phyloP scores from a whole-genome alignment of 2,329 filamentous ascomycete species.

The Nectriaceae sp. region DNA sequence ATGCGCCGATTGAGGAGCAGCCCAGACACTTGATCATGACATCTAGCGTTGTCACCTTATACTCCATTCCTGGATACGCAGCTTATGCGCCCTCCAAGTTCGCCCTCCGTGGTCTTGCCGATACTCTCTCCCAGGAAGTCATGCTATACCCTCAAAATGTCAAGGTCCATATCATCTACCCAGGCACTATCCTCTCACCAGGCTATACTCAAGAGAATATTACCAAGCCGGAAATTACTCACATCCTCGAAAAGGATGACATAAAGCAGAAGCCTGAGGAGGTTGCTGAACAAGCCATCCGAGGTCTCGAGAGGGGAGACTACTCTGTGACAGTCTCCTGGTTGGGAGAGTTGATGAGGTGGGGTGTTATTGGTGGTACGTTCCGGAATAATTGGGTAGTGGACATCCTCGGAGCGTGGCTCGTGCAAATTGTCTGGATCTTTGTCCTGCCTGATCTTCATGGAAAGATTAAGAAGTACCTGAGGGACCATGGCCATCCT shows the following conservation, averaged over 20 bases:
- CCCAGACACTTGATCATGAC: constrained; percentile 87
- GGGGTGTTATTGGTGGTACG: constrained; percentile 55
- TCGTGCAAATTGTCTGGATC: constrained; percentile 57
- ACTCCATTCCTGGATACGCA: constrained; percentile 77
- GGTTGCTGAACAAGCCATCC: constrained; percentile 71
- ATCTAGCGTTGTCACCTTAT: constrained; percentile 73
- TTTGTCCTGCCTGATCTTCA: constrained; percentile 60
- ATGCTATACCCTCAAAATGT: constrained; percentile 84
- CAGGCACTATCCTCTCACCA: constrained; percentile 78
- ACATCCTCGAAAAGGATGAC: constrained; percentile 80
- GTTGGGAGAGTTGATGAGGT: constrained; percentile 72
- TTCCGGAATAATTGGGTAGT: constrained; percentile 60
- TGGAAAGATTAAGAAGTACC: constrained; percentile 58
- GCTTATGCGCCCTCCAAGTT: constrained; percentile 85
- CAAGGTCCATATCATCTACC: constrained; percentile 79
- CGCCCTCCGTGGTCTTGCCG: constrained; percentile 79
- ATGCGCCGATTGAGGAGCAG: constrained; percentile 43
- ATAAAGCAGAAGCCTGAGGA: constrained; percentile 75
- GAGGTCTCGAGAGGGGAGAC: constrained; percentile 76
- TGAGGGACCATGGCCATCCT: constrained; percentile 60
- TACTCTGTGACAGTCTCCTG: constrained; percentile 78
- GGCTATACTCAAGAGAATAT: constrained; percentile 75
- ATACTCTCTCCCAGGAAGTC: constrained; percentile 81
- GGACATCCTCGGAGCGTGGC: constrained; percentile 58
- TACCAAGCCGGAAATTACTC: constrained; percentile 79